Evolutionary conservation across 2,329 filamentous ascomycete species (phyloP).

Genomic region (Neopestalotiopsis sp.): DNA sequence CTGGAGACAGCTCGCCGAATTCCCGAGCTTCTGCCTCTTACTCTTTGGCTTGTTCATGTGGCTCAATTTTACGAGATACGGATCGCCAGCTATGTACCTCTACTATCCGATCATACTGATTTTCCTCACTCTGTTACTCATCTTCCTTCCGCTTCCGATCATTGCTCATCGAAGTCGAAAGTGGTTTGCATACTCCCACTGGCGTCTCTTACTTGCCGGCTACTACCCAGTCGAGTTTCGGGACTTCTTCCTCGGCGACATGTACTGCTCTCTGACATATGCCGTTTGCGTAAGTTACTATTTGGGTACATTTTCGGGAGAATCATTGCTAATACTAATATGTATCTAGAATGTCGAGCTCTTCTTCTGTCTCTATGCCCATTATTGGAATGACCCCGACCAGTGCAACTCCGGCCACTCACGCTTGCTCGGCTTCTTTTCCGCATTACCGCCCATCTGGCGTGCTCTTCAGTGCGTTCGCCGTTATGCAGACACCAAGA

Average conservation of each 20-base stretch:
- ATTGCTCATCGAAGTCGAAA: conserved; percentile 77
- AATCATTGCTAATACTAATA: conserved; percentile 23
- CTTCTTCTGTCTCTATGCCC: conserved; percentile 93
- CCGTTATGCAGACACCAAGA: conserved; percentile 84
- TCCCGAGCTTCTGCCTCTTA: conserved; percentile 84
- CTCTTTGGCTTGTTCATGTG: conserved; percentile 82
- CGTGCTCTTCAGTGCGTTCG: conserved; percentile 88
- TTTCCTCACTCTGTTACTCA: conserved; percentile 65
- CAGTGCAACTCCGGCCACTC: conserved; percentile 89
- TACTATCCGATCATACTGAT: conserved; percentile 89
- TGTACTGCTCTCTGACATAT: conserved; percentile 96
- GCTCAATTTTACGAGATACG: conserved; percentile 82
- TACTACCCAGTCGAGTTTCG: conserved; percentile 94
- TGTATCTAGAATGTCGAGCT: conserved; percentile 76
- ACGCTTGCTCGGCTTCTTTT: conserved; percentile 83
- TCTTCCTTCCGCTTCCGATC: conserved; percentile 77
- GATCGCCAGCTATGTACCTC: conserved; percentile 70
- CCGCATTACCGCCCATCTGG: conserved; percentile 84
- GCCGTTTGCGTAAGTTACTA: conserved; percentile 73
- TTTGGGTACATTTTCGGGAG: no score
- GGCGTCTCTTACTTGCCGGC: conserved; percentile 83
- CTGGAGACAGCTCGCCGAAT: conserved; percentile 86
- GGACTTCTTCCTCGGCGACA: conserved; percentile 97
- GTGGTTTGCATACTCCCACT: conserved; percentile 92
- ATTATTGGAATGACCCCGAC: conserved; percentile 72